Percentiles rank a stretch among this genome's conserved stretches.
Evolutionary conservation across 2,329 filamentous ascomycete species (phyloP).

Genomic region (Atkinsonella hypoxylon): DNA sequence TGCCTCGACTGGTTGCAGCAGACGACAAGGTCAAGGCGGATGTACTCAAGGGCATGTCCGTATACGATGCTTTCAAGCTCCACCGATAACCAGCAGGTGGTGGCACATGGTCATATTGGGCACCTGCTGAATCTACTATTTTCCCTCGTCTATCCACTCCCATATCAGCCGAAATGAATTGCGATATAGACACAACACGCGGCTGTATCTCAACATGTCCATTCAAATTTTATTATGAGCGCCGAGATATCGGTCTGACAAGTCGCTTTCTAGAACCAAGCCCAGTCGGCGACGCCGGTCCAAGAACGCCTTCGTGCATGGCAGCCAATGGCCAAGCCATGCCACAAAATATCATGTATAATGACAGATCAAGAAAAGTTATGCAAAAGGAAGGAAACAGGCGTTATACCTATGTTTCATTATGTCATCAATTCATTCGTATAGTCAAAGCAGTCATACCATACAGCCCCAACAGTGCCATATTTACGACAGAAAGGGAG

Average conservation of each 20-base stretch:
- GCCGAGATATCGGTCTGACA: neutral
- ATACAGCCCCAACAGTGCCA: conserved; percentile 8
- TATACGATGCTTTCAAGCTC: conserved; percentile 54
- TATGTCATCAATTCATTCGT: conserved; percentile 26
- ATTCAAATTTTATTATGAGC: neutral
- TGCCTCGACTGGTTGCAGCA: conserved; percentile 37
- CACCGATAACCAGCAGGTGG: conserved; percentile 24
- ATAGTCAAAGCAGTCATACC: conserved; percentile 22
- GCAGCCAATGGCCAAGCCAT: no score
- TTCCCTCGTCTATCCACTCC: neutral
- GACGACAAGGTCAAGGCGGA: conserved; percentile 53
- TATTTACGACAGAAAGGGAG: conserved; percentile 13
- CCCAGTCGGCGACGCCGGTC: no score
- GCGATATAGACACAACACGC: neutral
- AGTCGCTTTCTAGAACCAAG: neutral
- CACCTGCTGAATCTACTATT: neutral
- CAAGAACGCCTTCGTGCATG: no score
- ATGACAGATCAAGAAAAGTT: neutral
- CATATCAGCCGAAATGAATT: neutral
- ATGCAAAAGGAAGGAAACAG: neutral
- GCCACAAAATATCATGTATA: neutral
- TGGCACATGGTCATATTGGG: neutral
- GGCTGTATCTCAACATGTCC: neutral
- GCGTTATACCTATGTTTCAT: conserved; percentile 4
- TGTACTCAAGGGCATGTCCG: conserved; percentile 48